phyloP scores from a whole-genome alignment of 306 rosid species.

The Cicer pinnatifidum region DNA sequence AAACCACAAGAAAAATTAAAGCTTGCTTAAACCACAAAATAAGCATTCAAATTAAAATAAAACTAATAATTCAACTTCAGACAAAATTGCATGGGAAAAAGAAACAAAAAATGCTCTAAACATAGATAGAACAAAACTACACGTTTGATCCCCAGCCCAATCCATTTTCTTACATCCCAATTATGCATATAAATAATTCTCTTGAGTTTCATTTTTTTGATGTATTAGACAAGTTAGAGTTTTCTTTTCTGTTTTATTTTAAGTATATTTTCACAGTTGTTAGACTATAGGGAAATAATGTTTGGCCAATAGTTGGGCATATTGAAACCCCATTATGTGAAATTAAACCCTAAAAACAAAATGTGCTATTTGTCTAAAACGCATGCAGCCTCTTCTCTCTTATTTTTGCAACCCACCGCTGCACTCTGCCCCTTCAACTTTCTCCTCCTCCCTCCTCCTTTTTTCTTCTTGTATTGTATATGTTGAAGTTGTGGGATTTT shows the following conservation, averaged over 20 bases:
- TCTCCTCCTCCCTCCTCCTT: neutral
- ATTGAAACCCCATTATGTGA: neutral
- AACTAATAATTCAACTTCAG: neutral
- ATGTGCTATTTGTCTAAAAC: neutral
- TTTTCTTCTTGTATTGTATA: too few relatives aligned
- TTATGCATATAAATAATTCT: neutral
- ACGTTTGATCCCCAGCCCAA: neutral
- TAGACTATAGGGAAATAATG: conserved; percentile 5
- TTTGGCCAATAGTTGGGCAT: neutral
- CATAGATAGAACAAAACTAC: conserved; percentile 24
- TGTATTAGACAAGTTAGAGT: neutral
- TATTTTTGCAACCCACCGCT: neutral
- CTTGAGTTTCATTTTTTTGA: neutral
- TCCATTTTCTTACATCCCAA: conserved; percentile 14
- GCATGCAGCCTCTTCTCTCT: neutral
- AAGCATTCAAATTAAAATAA: conserved; percentile 30
- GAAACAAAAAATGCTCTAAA: conserved; percentile 3
- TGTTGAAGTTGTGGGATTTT: too few relatives aligned
- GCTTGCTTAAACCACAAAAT: conserved; percentile 21
- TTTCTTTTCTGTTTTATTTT: neutral
- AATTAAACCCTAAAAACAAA: neutral
- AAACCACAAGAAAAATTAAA: conserved; percentile 28
- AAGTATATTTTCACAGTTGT: conserved; percentile 1
- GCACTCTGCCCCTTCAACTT: neutral
- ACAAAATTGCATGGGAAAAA: conserved; percentile 7